Base-by-base conservation (phyloP, 2,329 filamentous ascomycete genomes). In the Neonectria faginata region DNA sequence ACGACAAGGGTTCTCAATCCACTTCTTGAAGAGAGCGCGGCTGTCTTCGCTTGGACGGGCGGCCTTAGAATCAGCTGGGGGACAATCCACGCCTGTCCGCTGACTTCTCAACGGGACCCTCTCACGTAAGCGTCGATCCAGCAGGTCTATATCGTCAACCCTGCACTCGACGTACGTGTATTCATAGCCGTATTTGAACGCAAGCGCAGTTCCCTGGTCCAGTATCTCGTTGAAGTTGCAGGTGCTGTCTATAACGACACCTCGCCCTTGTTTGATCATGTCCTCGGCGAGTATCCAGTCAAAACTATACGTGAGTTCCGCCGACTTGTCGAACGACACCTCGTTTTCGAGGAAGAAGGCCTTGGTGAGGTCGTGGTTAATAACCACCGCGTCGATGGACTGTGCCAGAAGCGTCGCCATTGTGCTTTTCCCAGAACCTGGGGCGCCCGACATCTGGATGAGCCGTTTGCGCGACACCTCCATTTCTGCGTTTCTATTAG, bases 401-500 rank as follows among this genome's bases (percentile, higher is more conserved):
- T 62, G 64, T 7, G 67, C 60, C 0, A 81, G 72, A 0, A 76
- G 67, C 11, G 57, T 70, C 2, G 78, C 76, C 14, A 77, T 57
- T 1, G 78, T 80, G 67, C 76, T 80, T 62, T 81, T 81, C 1
- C 79, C 79, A 9, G 78, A 77, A 9, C 79, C 47, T 5, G 47
- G 47, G 12, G 47, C 47, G 18, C 47, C 47, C 16, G 53, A 41
- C 42, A 50, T 50, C 47, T 50, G 47, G 47, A 50, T 48, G 45
- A 48, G 45, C 22, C n/a, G 22, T 29, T 68, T 39, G 25, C 45
- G 22, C 6, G 45, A 7, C 14, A 9, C 14, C 29, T 48, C 6
- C 45, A 48, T 48, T 29, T 8, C 9, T 29, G 12, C 14, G 9
- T 8, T 48, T 29, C 22, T 5, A n/a, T 48, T 25, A 48, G 45